Evolutionary conservation across 495 filamentous ascomycete genomes (phyloP), one percentile per base, ranked within the genome.

Genomic region (Symbiotaphrina buchneri): DNA sequence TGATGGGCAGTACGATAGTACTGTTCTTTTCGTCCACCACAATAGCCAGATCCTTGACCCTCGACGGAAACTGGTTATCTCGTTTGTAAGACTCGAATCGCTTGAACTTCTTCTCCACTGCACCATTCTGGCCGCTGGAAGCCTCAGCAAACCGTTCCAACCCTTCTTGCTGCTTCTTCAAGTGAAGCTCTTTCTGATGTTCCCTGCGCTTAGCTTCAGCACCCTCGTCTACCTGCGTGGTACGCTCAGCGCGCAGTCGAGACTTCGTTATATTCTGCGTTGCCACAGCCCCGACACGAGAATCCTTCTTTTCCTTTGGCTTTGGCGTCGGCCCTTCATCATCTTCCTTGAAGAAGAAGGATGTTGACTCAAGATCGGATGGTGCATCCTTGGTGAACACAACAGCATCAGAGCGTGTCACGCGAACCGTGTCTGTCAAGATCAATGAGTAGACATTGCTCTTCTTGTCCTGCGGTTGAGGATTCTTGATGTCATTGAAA

Each of bases 11-110:
- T 28, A 95, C 70, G 23, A 99, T 63, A 7, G 85, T 94, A 31
- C 68, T 68, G 39, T 78, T 83, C 54, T 90, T 94, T 32, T 65
- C 60, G 48, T 99, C 90, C 21, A 95, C 77, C 24, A 91, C 67
- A 30, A 99, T 75, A 17, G 70, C 71, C 26, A 95, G 59, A 41
- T 91, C 83, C 44, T 72, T 71, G 38, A 91, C 71, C 51, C 67
- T 68, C 6, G 62, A 45, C 2, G 90, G 90, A 28, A 99, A 68
- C 45, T 95, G 85, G 41, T 85, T 93, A 48, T 99, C 87, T 17
- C 90, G 71, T 55, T 95, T 99, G 56, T 99, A 99, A 1, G 90
- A 94, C 52, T 95, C 90, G 46, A 95, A 99, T 22, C 77, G 75
- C 55, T 95, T 95, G 59, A 95, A 94, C 52, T 80, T 83, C 60